Evolutionary conservation across 306 rosid genomes (phyloP), one percentile per base, ranked within the genome.

Genomic region (Hippophae rhamnoides): DNA sequence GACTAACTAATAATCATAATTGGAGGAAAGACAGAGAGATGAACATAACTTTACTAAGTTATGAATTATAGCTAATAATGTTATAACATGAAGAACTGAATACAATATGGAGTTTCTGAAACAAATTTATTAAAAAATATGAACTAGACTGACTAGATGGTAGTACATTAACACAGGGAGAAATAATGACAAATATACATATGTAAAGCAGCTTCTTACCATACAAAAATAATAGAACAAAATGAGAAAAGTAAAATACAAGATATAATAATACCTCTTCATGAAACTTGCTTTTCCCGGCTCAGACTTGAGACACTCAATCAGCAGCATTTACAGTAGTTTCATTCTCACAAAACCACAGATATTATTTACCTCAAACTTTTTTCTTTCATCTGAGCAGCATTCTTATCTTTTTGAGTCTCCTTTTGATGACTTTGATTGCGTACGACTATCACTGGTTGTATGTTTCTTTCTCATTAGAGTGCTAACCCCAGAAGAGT

Each of bases 391-490:
- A 56, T 64, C 74, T 56, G 52, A 63, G 62, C 63, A 47, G 63
- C 60, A 46, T 25, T 69, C 72, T 68, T 31, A 59, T 74, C 84
- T 66, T 68, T 54, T 71, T 52, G 73, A 72, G 75, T 74, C 85
- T 72, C 69, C 70, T 52, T 76, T 82, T 14, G 83, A 87, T 61
- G 84, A 72, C 51, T 72, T 76, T 52, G 89, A 79, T 5, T 75
- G 86, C 55, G 70, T 74, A 58, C 80, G 72, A n/a, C 63, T 69
- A n/a, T 87, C 85, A 43, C 84, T 89, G 43, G 68, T 72, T 60
- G 72, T 48, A 80, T 79, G 83, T 78, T 92, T 87, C 86, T 80
- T 93, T 77, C 95, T 73, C 70, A 90, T 83, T 8, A 85, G 93
- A 47, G 88, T 83, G 56, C 85, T 89, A 9, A 50, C 74, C 13